Evolutionary conservation across 129 eudicot species (phyloP), one percentile per base, ranked within the genome.

Genomic region (Lactuca saligna): DNA sequence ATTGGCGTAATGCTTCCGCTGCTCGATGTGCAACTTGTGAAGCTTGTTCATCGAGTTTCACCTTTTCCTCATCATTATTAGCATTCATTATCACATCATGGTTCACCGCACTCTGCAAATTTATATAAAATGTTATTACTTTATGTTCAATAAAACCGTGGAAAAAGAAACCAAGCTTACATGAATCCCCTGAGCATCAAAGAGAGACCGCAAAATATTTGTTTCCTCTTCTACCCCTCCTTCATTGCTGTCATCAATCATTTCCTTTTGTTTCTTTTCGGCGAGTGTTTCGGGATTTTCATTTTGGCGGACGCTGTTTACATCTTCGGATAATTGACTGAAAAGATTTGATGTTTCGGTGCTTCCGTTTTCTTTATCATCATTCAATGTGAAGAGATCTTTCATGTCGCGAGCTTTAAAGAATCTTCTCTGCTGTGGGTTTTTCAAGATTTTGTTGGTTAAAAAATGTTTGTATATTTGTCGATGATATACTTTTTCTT

Each of bases 181-280:
- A 75, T 93, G 98, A 79, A 93, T 93, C 60, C 98, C 98, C 35
- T 93, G 96, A 56, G 96, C 92, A 79, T 89, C 97, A 80, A 93
- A 93, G 34, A 93, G 98, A 81, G 82, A 73, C 60, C 75, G 84
- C 75, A 93, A 81, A 44, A 93, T 80, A 81, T 78, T 84, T 20
- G 91, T 83, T 78, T 93, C 98, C 25, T 79, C 97, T 48, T 79
- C 97, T 48, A 83, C 90, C 15, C 63, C 87, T 64, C 79, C 83
- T 46, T 54, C 76, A 35, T 79, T 78, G 54, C 54, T 80, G 41
- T 70, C 63, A 65, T 66, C 80, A 16, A 50, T 72, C 57, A 34
- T 80, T 62, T 77, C 89, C 65, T 79, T 82, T 54, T 69, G 68
- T 48, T 63, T 72, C 33, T 69, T 61, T 46, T 29, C 72, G 8